Base-by-base conservation (phyloP, 371 early-diverging fungal species). In the Blastocladiella emersonii region DNA sequence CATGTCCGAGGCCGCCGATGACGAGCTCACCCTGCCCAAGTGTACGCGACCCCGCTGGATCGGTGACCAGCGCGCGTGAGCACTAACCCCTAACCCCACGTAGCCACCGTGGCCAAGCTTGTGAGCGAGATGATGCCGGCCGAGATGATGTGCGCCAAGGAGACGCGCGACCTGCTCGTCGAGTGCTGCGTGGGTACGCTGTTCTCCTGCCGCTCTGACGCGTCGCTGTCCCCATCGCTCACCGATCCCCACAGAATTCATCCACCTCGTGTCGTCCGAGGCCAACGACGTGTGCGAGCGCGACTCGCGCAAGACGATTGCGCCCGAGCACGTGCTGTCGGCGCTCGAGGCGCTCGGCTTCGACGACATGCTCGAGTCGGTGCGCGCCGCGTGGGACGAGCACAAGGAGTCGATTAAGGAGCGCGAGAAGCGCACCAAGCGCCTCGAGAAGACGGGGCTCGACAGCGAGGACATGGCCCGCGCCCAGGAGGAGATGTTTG, bases 211-310 rank as follows among this genome's bases (percentile, higher is more conserved):
- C n/a, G n/a, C n/a, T n/a, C n/a, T n/a, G n/a, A n/a, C n/a, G 32
- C 56, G 36, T 2, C 5, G 53, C 27, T 60, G 57, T 61, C 34
- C 23, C 53, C 13, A 61, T 25, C n/a, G n/a, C n/a, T n/a, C n/a
- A n/a, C n/a, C n/a, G n/a, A n/a, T n/a, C 12, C 25, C 25, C 25
- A 21, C 68, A 89, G 95, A 95, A 70, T 95, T 95, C 67, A 92
- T 98, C 56, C 95, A 95, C 62, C 74, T 95, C 66, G 76, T 93
- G 45, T 91, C 94, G 27, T 85, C 91, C 3, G 92, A 94, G 67
- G 93, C 99, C 19, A 98, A 98, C 75, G 93, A 93, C 56, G 85
- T 90, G 34, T 98, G 98, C 73, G 98, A 98, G 71, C 93, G 92
- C 68, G 95, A 95, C 64, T 81, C 87, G 25, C 96, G 93, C 72